Base-by-base conservation (phyloP, 1,139 yeast species). In the Candida tetrigidarum region DNA sequence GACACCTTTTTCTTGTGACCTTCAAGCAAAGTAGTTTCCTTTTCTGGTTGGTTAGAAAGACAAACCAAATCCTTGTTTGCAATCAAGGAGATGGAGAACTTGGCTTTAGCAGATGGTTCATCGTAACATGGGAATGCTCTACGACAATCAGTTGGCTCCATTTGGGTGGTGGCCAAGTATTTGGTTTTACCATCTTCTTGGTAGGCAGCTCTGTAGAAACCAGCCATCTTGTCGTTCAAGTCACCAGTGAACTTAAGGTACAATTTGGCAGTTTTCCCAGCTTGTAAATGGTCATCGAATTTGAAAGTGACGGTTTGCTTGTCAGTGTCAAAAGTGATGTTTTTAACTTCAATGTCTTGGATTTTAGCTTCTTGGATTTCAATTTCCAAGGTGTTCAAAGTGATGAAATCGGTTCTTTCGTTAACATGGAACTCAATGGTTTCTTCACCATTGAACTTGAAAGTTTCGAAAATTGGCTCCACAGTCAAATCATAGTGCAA, bases 81-180 rank as follows among this genome's bases (percentile, higher is more conserved):
- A 44, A 84, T 74, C 53, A 90, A 72, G 23, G 82, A 68, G 47
- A 90, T 75, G 48, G 83, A 83, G 60, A 88, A 90, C 39, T 84
- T 78, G 11, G 96, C 93, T 71, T 90, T 90, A 49, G 84, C 76
- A 44, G 84, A 81, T 10, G 97, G 97, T 63, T 90, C 96, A 64
- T 90, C 96, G 56, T 85, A 83, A 62, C 93, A 88, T 16, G 97
- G 96, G 74, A 90, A 89, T 3, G 96, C 96, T 54, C 92, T 78
- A 58, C 97, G 81, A 52, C 96, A 92, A 62, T 88, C 96, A 12
- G 95, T 86, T 22, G 96, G 85, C 66, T 90, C 96, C 73, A 90
- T 86, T 66, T 90, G 96, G 8, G 97, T 88, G 34, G 95, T 83
- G 27, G 89, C 83, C 76, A 88, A 78, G 55, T 78, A 78, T 55